Evolutionary conservation across 2,329 filamentous ascomycete genomes (phyloP), one percentile per base, ranked within the genome.

Genomic region (Clathrospora elynae): DNA sequence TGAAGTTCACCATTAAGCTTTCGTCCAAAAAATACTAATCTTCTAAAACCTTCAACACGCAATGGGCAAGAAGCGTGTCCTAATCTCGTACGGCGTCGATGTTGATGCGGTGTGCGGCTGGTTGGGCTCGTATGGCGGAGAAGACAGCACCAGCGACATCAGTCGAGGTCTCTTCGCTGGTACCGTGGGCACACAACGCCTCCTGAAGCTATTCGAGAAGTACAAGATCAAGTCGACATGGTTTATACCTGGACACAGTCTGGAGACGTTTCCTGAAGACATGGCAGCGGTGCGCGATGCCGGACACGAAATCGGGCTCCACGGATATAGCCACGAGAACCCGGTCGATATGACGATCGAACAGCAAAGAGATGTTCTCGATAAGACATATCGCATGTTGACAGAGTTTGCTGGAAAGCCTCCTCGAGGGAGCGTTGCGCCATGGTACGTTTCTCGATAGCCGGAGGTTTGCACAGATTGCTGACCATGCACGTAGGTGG

Each of bases 331-430:
- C 1, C 85, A 89, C 53, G 86, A 89, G 65, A 88, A 88, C 53
- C 84, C 86, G 0, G 74, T 73, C 1, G 79, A 83, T 40, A 87
- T 89, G 84, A 85, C 77, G 0, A 57, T 86, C 1, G 85, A 89
- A 62, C 86, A 90, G 71, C 86, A 90, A 66, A 78, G 77, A 3
- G 84, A 86, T 42, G 83, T 90, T n/a, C 75, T 90, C 2, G 82
- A 86, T 54, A 87, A 87, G 68, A 87, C 85, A n/a, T 88, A 83
- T 59, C 76, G 77, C n/a, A 76, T 89, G 66, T 75, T 89, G 28
- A 87, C 82, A 0, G 81, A 85, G 0, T 86, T 90, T 57, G 79
- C 78, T 25, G 62, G 86, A 4, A 88, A 88, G 70, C 84, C 83
- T 1, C 87, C 87, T 0, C 73, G 85, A 1, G 87, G 87, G 0